These are phyloP conservation scores for Hemerocallis citrina DNA, from an alignment of 106 monocot species.

Conservation along the genomic window DNA sequence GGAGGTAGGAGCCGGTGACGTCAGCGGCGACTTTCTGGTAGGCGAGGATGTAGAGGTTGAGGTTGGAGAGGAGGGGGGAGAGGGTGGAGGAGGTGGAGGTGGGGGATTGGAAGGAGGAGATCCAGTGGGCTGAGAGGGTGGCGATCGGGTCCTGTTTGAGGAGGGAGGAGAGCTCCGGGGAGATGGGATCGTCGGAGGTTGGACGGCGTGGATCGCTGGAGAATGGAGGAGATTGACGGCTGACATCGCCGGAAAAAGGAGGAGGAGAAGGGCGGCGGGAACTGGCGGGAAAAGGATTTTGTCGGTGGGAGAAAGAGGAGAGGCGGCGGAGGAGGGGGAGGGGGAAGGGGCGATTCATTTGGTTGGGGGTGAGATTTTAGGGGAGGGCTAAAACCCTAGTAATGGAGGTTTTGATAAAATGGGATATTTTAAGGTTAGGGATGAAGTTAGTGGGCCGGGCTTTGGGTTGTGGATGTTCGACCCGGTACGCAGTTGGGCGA, in stretches of 20 bases:
- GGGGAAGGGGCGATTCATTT: not conserved
- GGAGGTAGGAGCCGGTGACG: constrained; percentile 80
- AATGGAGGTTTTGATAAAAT: not conserved
- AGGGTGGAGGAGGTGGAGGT: constrained; percentile 27
- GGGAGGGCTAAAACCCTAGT: not conserved
- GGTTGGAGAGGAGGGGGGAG: constrained; percentile 44
- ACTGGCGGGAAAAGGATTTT: not conserved
- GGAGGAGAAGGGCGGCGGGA: not conserved
- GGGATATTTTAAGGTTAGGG: too few relatives aligned
- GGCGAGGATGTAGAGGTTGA: constrained; percentile 82
- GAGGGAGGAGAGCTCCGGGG: constrained; percentile 29
- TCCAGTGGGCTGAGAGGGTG: constrained; percentile 58
- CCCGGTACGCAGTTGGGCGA: too few relatives aligned
- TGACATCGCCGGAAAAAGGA: not conserved
- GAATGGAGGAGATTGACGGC: not conserved
- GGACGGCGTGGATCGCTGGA: not conserved
- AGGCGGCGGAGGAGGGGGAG: not conserved
- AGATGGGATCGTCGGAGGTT: not conserved
- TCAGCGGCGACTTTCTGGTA: constrained; percentile 94
- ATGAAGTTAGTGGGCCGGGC: too few relatives aligned
- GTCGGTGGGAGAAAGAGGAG: not conserved
- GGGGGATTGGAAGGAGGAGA: constrained; percentile 60
- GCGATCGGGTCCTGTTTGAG: constrained; percentile 56
- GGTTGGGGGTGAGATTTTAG: not conserved
- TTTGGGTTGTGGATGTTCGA: too few relatives aligned